Evolutionary conservation across 83 land plant genomes (phyloP).

Genomic region (Picea abies): DNA sequence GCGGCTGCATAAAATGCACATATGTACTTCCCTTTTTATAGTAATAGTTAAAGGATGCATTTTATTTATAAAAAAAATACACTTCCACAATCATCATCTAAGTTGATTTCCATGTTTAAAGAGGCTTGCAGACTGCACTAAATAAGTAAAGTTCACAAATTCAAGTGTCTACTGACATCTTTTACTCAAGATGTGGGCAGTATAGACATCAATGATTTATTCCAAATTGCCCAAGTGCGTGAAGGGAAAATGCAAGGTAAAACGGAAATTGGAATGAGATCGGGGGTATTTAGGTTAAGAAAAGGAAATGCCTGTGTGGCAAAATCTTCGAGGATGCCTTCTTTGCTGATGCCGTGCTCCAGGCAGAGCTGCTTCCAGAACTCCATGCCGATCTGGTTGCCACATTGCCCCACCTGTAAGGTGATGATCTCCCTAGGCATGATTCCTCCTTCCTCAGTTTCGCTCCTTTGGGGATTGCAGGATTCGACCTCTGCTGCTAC

Average conservation of each 20-base stretch:
- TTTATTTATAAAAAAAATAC: no score
- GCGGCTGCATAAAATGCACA: no score
- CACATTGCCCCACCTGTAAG: conserved; percentile 98
- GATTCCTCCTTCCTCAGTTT: neutral
- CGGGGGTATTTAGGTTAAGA: neutral
- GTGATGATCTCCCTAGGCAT: conserved; percentile 99
- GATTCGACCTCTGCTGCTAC: no score
- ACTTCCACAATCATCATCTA: no score
- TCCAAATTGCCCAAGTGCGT: neutral
- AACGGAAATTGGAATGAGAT: conserved; percentile 6
- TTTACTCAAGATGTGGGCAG: no score
- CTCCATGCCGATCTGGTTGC: conserved; percentile 99
- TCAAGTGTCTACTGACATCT: no score
- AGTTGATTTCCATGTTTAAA: no score
- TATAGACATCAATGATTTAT: no score
- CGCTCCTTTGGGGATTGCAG: neutral
- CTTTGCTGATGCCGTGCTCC: conserved; percentile 98
- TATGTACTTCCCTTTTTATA: no score
- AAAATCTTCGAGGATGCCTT: conserved; percentile 98
- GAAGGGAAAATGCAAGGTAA: neutral
- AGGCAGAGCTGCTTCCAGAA: conserved; percentile 99
- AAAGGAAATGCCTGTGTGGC: conserved; percentile 79
- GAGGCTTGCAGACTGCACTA: no score
- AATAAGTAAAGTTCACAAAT: no score
- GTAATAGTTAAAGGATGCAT: no score